Conservation (phyloP, 495 filamentous ascomycete species). For the Aspergillus kassunensis region DNA sequence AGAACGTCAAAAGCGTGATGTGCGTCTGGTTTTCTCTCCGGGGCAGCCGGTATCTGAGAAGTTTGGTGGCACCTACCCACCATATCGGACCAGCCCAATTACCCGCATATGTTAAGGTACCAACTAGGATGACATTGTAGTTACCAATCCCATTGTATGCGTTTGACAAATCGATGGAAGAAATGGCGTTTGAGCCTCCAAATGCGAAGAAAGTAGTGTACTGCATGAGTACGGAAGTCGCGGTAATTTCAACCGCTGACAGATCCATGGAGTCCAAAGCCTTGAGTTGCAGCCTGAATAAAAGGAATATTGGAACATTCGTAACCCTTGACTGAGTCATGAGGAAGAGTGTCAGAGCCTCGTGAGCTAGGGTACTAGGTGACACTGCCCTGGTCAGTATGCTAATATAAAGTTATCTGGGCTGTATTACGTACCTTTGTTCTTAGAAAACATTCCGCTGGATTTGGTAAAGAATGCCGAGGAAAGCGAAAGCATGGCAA, state of each 20-base stretch:
- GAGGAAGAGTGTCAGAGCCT: conserved; percentile 71
- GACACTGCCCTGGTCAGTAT: conserved; percentile 14
- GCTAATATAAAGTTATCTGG: not conserved
- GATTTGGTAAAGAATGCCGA: conserved; percentile 14
- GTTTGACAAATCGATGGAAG: conserved; percentile 76
- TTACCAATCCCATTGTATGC: conserved; percentile 77
- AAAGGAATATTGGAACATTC: conserved; percentile 78
- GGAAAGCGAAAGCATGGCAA: conserved; percentile 41
- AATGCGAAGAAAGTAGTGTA: conserved; percentile 83
- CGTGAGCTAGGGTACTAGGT: conserved; percentile 45
- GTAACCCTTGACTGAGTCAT: conserved; percentile 80
- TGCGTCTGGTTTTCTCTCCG: conserved; percentile 33
- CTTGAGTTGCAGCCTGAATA: conserved; percentile 58
- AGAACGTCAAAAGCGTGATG: conserved; percentile 60
- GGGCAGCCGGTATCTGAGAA: conserved; percentile 45
- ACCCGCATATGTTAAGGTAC: conserved; percentile 72
- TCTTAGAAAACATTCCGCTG: not conserved
- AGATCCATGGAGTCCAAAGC: conserved; percentile 49
- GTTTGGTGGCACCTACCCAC: conserved; percentile 63
- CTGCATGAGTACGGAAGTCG: conserved; percentile 64
- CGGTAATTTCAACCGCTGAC: conserved; percentile 51
- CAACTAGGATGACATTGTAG: conserved; percentile 66
- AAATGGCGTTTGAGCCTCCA: conserved; percentile 89
- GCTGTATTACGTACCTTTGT: conserved; percentile 16
- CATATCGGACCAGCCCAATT: conserved; percentile 94